Percentiles rank a stretch among this genome's conserved stretches.
Evolutionary conservation across 176 grass and related monocot genomes (phyloP).

Genomic region (Tuctoria greenei): DNA sequence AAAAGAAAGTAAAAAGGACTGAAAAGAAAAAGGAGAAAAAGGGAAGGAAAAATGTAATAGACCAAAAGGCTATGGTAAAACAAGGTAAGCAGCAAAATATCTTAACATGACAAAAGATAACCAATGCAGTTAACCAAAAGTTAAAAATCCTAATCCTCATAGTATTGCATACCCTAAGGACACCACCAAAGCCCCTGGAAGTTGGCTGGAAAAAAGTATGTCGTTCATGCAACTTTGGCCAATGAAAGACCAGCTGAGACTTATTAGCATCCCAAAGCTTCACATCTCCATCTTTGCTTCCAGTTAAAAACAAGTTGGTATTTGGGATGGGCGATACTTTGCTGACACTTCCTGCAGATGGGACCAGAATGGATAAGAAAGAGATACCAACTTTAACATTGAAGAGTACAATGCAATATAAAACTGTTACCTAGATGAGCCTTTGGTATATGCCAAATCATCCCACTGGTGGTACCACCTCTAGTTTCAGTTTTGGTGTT

Average conservation of each 20-base stretch:
- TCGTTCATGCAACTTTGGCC: slow-evolving; percentile 89
- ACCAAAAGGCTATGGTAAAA: not conserved
- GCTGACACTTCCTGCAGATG: slow-evolving; percentile 73
- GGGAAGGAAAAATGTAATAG: not conserved
- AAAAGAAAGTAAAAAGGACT: not conserved
- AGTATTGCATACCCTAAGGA: slow-evolving; percentile 75
- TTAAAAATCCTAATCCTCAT: slow-evolving; percentile 6
- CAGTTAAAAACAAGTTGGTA: slow-evolving; percentile 92
- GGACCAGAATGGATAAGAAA: slow-evolving; percentile 34
- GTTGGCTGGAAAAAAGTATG: slow-evolving; percentile 97
- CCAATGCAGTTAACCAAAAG: slow-evolving; percentile 6
- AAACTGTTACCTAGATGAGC: slow-evolving; percentile 77
- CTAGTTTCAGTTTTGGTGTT: slow-evolving; percentile 41
- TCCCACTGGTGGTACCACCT: slow-evolving; percentile 55
- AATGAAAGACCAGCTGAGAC: slow-evolving; percentile 69
- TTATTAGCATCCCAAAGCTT: slow-evolving; percentile 99
- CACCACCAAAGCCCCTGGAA: slow-evolving; percentile 81
- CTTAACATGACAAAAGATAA: slow-evolving; percentile 23
- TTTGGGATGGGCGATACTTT: slow-evolving; percentile 70
- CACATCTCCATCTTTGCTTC: slow-evolving; percentile 97
- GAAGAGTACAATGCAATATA: slow-evolving; percentile 31
- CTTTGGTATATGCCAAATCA: slow-evolving; percentile 93
- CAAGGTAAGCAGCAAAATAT: slow-evolving; percentile 20
- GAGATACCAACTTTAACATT: slow-evolving; percentile 30
- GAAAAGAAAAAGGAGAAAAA: not conserved